These are phyloP conservation scores for Dryas alaskensis DNA, from an alignment of 306 rosid species.

Conservation along the genomic window DNA sequence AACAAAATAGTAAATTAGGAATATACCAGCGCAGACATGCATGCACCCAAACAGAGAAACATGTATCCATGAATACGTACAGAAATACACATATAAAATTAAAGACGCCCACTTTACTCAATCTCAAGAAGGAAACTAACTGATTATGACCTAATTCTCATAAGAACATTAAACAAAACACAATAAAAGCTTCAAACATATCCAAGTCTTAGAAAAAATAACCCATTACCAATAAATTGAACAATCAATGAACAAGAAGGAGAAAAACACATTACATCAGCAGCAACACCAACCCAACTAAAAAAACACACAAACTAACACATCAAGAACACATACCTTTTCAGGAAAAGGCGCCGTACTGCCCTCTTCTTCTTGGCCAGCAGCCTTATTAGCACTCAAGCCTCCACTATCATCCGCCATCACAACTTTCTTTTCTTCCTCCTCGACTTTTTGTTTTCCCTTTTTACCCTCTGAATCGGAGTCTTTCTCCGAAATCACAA, in stretches of 20 bases:
- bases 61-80: neutral
- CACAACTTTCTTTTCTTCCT: slow-evolving; percentile 32
- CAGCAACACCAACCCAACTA: neutral
- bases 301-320: neutral
- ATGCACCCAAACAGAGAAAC: neutral
- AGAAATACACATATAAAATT: too few species aligned
- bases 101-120: neutral
- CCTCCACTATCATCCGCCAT: slow-evolving; percentile 95
- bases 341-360: slow-evolving; percentile 86
- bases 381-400: slow-evolving; percentile 79
- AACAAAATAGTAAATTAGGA: neutral
- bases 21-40: neutral
- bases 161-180: neutral
- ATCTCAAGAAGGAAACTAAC: neutral
- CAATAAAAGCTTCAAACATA: neutral
- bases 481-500: slow-evolving; percentile 55
- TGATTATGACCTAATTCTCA: neutral
- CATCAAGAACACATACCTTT: slow-evolving; percentile 40
- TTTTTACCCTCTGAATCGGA: slow-evolving; percentile 32
- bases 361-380: slow-evolving; percentile 74
- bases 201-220: neutral
- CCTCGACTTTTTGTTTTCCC: slow-evolving; percentile 22
- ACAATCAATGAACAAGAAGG: neutral
- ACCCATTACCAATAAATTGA: neutral
- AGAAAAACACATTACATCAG: neutral